phyloP scores from a whole-genome alignment of 306 rosid species.

The Vigna nakashimae region DNA sequence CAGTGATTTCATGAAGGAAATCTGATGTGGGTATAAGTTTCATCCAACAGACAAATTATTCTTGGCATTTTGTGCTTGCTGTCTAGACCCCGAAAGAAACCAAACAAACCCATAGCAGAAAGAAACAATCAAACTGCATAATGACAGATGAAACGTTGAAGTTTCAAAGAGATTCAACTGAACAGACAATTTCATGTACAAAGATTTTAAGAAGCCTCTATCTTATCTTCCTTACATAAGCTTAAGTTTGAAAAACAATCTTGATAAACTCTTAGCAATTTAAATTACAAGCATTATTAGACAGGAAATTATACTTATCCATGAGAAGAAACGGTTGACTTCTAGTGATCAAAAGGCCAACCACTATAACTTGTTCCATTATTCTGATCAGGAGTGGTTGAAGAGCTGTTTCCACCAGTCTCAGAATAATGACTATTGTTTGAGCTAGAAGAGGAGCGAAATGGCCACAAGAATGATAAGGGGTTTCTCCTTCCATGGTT shows the following conservation, averaged over 20 bases:
- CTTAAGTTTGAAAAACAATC: slow-evolving; percentile 40
- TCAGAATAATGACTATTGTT: slow-evolving; percentile 52
- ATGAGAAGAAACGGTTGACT: slow-evolving; percentile 18
- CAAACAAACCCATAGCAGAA: slow-evolving; percentile 25
- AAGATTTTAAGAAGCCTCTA: slow-evolving; percentile 43
- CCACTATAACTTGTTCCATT: slow-evolving; percentile 51
- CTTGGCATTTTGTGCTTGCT: slow-evolving; percentile 8
- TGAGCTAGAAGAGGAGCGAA: slow-evolving; percentile 59
- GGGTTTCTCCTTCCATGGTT: slow-evolving; percentile 65
- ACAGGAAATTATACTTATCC: slow-evolving; percentile 23
- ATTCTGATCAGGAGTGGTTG: slow-evolving; percentile 55
- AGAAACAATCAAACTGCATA: slow-evolving; percentile 24
- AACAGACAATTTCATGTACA: slow-evolving; percentile 44
- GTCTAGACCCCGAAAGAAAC: neutral
- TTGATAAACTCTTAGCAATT: slow-evolving; percentile 35
- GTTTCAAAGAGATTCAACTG: slow-evolving; percentile 44
- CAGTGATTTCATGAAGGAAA: too few species aligned
- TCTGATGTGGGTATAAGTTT: too few species aligned
- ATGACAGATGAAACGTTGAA: slow-evolving; percentile 7
- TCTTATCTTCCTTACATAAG: slow-evolving; percentile 37
- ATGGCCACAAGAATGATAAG: slow-evolving; percentile 66
- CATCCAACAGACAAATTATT: neutral
- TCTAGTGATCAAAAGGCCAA: slow-evolving; percentile 55
- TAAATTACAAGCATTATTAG: slow-evolving; percentile 45
- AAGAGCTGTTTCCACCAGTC: slow-evolving; percentile 56